Evolutionary conservation across 495 filamentous ascomycete genomes (phyloP).

Genomic region (Penicillium coffeae): DNA sequence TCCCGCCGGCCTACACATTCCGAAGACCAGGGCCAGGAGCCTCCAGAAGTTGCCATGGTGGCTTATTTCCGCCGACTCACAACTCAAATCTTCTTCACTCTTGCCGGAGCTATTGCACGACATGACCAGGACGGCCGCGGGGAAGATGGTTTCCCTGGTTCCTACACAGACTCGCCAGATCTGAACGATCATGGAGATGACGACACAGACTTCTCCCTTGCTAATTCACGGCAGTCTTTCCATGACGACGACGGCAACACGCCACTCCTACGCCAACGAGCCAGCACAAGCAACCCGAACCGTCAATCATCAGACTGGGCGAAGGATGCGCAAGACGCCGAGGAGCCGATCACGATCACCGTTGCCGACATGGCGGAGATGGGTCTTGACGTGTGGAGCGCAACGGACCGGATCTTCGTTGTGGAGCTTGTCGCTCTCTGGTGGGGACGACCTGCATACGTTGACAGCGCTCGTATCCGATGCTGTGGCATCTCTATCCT

Average conservation of each 20-base stretch:
- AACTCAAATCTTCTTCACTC: slow-evolving; percentile 59
- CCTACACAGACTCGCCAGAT: slow-evolving; percentile 12
- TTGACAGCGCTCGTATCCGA: slow-evolving; percentile 69
- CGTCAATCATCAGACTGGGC: slow-evolving; percentile 1
- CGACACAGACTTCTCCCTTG: slow-evolving; percentile 18
- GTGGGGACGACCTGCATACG: slow-evolving; percentile 64
- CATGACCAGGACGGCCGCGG: slow-evolving; percentile 51
- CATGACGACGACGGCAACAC: slow-evolving; percentile 24
- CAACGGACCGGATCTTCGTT: slow-evolving; percentile 69
- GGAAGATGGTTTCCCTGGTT: slow-evolving; percentile 8
- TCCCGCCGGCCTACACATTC: slow-evolving; percentile 42
- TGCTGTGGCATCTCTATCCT: slow-evolving; percentile 80
- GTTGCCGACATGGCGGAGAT: slow-evolving; percentile 71
- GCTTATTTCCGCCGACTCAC: slow-evolving; percentile 92
- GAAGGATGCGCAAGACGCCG: not conserved
- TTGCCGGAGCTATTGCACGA: slow-evolving; percentile 52
- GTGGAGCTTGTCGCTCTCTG: slow-evolving; percentile 63
- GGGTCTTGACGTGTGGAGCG: slow-evolving; percentile 87
- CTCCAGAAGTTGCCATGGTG: slow-evolving; percentile 71
- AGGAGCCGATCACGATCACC: slow-evolving; percentile 51
- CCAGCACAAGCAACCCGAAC: slow-evolving; percentile 3
- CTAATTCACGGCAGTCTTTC: slow-evolving; percentile 29
- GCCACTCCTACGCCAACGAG: slow-evolving; percentile 26
- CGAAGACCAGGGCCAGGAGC: slow-evolving; percentile 30
- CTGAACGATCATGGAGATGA: slow-evolving; percentile 15